Base-by-base conservation (phyloP, 441 rosid genomes). In the Caryocar brasiliense region DNA sequence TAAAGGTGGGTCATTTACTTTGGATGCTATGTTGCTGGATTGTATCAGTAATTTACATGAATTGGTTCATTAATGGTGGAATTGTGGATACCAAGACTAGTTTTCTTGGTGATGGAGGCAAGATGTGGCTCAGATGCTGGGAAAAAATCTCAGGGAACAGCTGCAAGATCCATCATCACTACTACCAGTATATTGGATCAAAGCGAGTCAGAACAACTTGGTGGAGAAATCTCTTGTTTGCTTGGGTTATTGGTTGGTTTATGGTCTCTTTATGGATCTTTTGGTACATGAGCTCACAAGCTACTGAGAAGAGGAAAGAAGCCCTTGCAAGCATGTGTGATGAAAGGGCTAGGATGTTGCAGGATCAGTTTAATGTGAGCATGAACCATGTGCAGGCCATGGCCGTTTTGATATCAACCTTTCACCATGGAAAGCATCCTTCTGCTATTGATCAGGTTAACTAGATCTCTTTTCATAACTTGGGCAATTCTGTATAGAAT, bases 281-380 rank as follows among this genome's bases (percentile, higher is more conserved):
- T 11, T 75, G 70, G 66, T 75, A 17, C 68, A 71, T 84, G 82
- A 77, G 62, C 69, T 75, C 83, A 36, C 92, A 77, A 65, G 87
- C 83, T 20, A 63, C 70, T 23, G 96, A 84, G 51, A 85, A 75
- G 66, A 76, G 95, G 83, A 85, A 70, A 58, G 97, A 83, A 36
- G 71, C 82, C 4, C 77, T 89, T 11, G 66, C 74, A 27, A 83
- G 88, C 38, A 85, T 89, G 95, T 89, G 97, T 51, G 97, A 85
- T 48, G 93, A 89, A 67, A 83, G 97, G 58, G 90, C 97, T 46
- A 75, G 97, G 71, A 85, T 89, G 97, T 58, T 89, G 6, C 93
- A 89, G 65, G 95, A 89, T 71, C 97, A 89, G 66, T 89, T 89
- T 65, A 89, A 89, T 68, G 97, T 89, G 24, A 89, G 97, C 70